A percentile compares a stretch with the other conserved stretches of the same genome.
These are phyloP conservation scores for Corrigiola litoralis DNA, from an alignment of 179 eudicot genomes.

Conservation along the genomic window DNA sequence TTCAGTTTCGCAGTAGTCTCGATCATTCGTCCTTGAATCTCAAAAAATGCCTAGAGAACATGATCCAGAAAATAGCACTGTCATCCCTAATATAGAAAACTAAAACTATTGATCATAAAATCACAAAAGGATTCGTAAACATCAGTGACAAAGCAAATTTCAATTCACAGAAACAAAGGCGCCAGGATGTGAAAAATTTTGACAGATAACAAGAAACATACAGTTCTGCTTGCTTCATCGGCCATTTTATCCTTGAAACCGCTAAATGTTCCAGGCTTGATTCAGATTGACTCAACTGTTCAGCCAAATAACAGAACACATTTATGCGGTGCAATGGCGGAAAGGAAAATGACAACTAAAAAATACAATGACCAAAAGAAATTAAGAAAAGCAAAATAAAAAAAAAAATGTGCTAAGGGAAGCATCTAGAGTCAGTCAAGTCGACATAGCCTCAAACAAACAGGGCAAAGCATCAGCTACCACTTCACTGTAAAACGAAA, in stretches of 20 bases:
- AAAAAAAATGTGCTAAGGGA: too few relatives aligned
- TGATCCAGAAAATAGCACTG: background rate
- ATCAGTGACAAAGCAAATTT: background rate
- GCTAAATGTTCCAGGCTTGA: background rate
- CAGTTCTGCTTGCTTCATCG: conserved; percentile 69
- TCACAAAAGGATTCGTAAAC: background rate
- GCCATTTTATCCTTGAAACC: conserved; percentile 31
- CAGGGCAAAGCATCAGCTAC: too few relatives aligned
- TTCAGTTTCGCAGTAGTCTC: conserved; percentile 79
- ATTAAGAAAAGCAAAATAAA: background rate
- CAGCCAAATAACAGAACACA: background rate
- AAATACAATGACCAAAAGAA: background rate
- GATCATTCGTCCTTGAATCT: conserved; percentile 91
- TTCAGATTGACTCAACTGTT: background rate
- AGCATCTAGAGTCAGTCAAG: too few relatives aligned
- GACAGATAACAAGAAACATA: conserved; percentile 12
- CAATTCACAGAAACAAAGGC: background rate
- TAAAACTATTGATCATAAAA: background rate
- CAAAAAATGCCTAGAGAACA: conserved; percentile 63
- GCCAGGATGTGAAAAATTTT: background rate
- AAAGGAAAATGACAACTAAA: background rate
- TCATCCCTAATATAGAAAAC: too few relatives aligned
- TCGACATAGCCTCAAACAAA: too few relatives aligned
- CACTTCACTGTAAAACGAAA: too few relatives aligned
- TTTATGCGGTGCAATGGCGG: background rate